Evolutionary conservation across 495 filamentous ascomycete genomes (phyloP).

Genomic region (Mycothermus thermophilus): DNA sequence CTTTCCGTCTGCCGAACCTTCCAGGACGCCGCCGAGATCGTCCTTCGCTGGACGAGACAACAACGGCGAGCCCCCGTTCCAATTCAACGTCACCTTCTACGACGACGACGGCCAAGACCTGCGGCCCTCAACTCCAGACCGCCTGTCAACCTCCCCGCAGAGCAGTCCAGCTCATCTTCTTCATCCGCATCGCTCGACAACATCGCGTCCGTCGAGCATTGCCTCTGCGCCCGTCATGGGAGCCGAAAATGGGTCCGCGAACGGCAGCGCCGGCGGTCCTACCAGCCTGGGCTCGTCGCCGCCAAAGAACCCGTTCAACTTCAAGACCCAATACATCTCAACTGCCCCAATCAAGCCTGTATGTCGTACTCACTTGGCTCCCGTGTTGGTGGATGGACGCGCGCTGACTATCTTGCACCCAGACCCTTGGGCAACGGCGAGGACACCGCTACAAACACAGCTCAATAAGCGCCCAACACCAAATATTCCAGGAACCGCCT

Average conservation of each 20-base stretch:
- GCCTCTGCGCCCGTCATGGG: constrained; percentile 22
- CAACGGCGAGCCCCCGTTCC: constrained; percentile 10
- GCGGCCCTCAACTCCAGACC: neutral
- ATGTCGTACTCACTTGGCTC: constrained; percentile 16
- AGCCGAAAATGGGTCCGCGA: constrained; percentile 16
- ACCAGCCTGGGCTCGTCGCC: constrained; percentile 20
- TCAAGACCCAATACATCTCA: constrained; percentile 68
- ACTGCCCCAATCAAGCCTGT: constrained; percentile 74
- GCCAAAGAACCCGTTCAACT: constrained; percentile 69
- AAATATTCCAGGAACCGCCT: constrained; percentile 92
- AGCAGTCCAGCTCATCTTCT: constrained; percentile 10
- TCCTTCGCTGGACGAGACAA: constrained; percentile 14
- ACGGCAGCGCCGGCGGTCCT: constrained; percentile 15
- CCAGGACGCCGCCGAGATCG: constrained; percentile 13
- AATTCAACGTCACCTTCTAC: constrained; percentile 8
- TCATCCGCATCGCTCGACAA: constrained; percentile 8
- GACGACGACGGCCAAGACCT: constrained; percentile 7
- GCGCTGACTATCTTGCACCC: constrained; percentile 1
- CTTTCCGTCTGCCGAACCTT: neutral
- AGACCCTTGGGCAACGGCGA: constrained; percentile 79
- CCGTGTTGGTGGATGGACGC: neutral
- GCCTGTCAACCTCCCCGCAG: constrained; percentile 4
- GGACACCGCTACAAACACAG: constrained; percentile 98
- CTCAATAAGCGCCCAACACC: constrained; percentile 71
- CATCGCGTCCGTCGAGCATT: constrained; percentile 11